These are phyloP conservation scores for Tylopilus sp. DNA, from an alignment of 768 basidiomycete species.

Conservation along the genomic window DNA sequence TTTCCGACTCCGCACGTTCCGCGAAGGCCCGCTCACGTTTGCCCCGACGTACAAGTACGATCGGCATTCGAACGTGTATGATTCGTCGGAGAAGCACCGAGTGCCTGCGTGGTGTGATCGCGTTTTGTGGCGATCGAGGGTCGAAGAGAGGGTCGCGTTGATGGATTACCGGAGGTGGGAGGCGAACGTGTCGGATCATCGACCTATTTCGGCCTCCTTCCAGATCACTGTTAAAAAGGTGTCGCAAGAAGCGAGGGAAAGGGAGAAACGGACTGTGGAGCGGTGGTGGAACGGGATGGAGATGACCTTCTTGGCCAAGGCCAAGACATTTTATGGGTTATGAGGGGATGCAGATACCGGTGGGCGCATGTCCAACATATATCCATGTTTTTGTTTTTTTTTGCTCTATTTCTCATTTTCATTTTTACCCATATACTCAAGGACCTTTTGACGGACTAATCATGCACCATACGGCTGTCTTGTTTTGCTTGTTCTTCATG, in stretches of 20 bases:
- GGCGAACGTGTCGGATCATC: slow-evolving; percentile 84
- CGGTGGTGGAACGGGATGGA: slow-evolving; percentile 46
- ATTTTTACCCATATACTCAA: neutral
- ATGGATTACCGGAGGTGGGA: slow-evolving; percentile 82
- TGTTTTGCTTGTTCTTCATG: neutral
- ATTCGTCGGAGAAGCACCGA: slow-evolving; percentile 84
- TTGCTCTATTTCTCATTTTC: no score
- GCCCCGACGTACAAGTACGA: slow-evolving; percentile 96
- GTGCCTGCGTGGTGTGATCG: slow-evolving; percentile 97
- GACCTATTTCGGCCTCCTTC: slow-evolving; percentile 83
- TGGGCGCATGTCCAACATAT: neutral
- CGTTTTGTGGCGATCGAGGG: slow-evolving; percentile 70
- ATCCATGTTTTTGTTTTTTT: neutral
- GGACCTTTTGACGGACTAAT: slow-evolving; percentile 1
- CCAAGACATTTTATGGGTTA: slow-evolving; percentile 33
- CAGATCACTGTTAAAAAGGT: slow-evolving; percentile 71
- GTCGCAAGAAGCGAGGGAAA: slow-evolving; percentile 51
- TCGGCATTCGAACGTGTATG: slow-evolving; percentile 70
- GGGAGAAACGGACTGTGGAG: slow-evolving; percentile 55
- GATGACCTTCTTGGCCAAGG: slow-evolving; percentile 27
- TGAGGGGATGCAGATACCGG: slow-evolving; percentile 12
- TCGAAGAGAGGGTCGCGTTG: slow-evolving; percentile 54
- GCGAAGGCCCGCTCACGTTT: slow-evolving; percentile 80
- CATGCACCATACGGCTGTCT: neutral
- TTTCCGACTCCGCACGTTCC: slow-evolving; percentile 81